These are phyloP conservation scores for Chrysopogon serrulatus DNA, from an alignment of 176 grass and related monocot species.

Conservation along the genomic window DNA sequence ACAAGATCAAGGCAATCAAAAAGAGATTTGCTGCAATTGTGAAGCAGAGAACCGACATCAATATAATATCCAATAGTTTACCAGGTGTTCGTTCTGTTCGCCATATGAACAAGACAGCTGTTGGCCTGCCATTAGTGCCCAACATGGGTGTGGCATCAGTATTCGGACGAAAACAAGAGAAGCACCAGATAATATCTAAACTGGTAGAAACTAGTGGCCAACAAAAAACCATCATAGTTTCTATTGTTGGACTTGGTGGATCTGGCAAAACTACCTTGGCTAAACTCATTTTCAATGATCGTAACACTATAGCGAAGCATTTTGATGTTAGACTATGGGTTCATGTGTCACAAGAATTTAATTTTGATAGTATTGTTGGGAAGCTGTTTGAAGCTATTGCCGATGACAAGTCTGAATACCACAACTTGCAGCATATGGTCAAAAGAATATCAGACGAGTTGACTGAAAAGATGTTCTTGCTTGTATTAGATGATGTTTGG, in stretches of 20 bases:
- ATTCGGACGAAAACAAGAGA: background rate
- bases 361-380: slow-evolving; percentile 1
- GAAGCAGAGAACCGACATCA: too few species aligned
- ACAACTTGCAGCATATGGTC: background rate
- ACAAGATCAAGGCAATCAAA: too few species aligned
- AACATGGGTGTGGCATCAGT: background rate
- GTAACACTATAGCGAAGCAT: background rate
- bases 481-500: too few species aligned
- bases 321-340: slow-evolving; percentile 31
- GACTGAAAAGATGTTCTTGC: too few species aligned
- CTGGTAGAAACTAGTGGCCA: background rate
- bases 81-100: too few species aligned
- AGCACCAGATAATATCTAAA: background rate
- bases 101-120: background rate
- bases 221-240: background rate
- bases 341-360: slow-evolving; percentile 17
- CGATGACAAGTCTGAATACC: background rate
- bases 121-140: background rate
- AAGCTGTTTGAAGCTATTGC: background rate
- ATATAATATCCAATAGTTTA: too few species aligned
- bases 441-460: background rate
- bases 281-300: slow-evolving; percentile 13
- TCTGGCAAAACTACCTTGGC: slow-evolving; percentile 40
- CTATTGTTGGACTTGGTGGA: too few species aligned
- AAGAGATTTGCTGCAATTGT: too few species aligned